Conservation (phyloP, 768 basidiomycete species). For the Amanita brunnescens region DNA sequence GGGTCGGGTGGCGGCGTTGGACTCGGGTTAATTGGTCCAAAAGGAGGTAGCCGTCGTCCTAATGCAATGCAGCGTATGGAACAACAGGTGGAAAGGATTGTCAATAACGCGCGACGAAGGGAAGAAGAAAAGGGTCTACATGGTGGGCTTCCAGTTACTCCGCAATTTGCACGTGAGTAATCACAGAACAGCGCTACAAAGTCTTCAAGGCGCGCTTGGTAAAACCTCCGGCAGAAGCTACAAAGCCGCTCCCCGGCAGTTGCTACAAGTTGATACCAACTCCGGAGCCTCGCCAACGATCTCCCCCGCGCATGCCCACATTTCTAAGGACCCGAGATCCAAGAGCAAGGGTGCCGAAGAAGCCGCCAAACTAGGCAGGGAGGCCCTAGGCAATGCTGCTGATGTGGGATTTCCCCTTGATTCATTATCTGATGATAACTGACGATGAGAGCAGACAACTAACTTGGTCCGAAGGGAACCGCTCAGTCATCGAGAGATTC, state of each 20-base stretch:
- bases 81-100: conserved; percentile 92
- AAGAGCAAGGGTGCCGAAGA: conserved; percentile 56
- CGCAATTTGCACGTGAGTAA: neutral
- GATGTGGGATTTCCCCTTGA: conserved; percentile 30
- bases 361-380: conserved; percentile 66
- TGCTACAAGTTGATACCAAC: conserved; percentile 76
- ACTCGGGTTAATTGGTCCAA: conserved; percentile 59
- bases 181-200: conserved; percentile 46
- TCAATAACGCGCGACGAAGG: conserved; percentile 79
- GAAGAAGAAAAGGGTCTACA: conserved; percentile 78
- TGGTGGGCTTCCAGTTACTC: conserved; percentile 23
- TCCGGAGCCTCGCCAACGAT: conserved; percentile 35
- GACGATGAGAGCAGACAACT: conserved; percentile 38
- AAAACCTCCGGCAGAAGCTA: conserved; percentile 91
- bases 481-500: conserved; percentile 67
- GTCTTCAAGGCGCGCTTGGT: conserved; percentile 88
- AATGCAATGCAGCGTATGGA: conserved; percentile 92
- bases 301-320: conserved; percentile 38
- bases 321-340: conserved; percentile 40
- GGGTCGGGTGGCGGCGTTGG: conserved; percentile 79
- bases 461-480: conserved; percentile 63
- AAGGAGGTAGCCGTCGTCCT: conserved; percentile 59
- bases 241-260: conserved; percentile 92
- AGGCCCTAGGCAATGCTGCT: conserved; percentile 55
- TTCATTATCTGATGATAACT: neutral